A percentile compares a stretch with the other conserved stretches of the same genome.
These are phyloP conservation scores for Crepidotus variabilis DNA, from an alignment of 768 basidiomycete species.

Conservation along the genomic window DNA sequence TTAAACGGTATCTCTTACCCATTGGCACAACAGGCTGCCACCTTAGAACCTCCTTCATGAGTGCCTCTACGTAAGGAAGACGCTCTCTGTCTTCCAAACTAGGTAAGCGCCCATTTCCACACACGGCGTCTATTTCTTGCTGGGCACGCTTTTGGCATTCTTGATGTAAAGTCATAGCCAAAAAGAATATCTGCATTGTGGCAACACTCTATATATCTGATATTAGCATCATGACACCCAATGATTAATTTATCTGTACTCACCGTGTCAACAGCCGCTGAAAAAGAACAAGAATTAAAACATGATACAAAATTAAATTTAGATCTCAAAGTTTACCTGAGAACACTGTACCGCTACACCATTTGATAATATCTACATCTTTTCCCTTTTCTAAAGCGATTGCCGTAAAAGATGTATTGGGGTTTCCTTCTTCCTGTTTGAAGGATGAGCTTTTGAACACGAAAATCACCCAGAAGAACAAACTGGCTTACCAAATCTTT, in stretches of 20 bases:
- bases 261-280: constrained; percentile 29
- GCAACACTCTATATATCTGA: constrained; percentile 21
- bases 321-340: constrained; percentile 18
- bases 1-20: constrained; percentile 18
- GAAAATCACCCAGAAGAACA: background rate
- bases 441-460: background rate
- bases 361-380: constrained; percentile 20
- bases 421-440: constrained; percentile 10
- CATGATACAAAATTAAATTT: too few relatives aligned
- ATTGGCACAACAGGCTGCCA: constrained; percentile 29
- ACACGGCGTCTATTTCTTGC: constrained; percentile 31
- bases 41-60: constrained; percentile 31
- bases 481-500: constrained; percentile 25
- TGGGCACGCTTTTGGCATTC: constrained; percentile 30
- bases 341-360: constrained; percentile 20
- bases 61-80: constrained; percentile 30
- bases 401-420: constrained; percentile 16
- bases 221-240: background rate
- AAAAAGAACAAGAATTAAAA: background rate
- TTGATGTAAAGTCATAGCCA: constrained; percentile 32
- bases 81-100: constrained; percentile 23
- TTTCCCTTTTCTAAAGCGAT: constrained; percentile 19
- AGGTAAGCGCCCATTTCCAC: constrained; percentile 30
- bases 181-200: constrained; percentile 26
- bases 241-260: background rate